These are phyloP conservation scores for Ceratobasidium sp. DNA, from an alignment of 1,284 basidiomycete species.

Conservation along the genomic window DNA sequence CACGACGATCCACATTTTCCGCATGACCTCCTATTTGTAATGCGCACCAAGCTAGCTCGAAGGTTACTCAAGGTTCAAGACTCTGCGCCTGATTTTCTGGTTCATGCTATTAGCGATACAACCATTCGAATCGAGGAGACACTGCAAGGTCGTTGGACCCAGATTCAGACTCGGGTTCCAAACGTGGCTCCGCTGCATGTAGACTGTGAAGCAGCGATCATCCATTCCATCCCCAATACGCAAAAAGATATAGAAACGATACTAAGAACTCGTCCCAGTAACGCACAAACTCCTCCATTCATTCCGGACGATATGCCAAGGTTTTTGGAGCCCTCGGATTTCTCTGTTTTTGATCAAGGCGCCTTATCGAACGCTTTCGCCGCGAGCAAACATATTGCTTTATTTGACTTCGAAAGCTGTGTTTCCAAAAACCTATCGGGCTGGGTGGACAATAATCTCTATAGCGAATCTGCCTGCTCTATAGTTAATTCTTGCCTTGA, in stretches of 20 bases:
- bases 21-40: constrained; percentile 57
- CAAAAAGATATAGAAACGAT: constrained; percentile 52
- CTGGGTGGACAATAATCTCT: neutral
- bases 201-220: constrained; percentile 55
- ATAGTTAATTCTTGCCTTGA: constrained; percentile 12
- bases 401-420: constrained; percentile 29
- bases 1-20: constrained; percentile 37
- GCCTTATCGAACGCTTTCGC: neutral
- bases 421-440: constrained; percentile 1
- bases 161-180: neutral
- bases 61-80: constrained; percentile 60
- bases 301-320: neutral
- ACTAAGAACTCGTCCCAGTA: neutral
- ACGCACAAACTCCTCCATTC: neutral
- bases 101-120: constrained; percentile 48
- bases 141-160: constrained; percentile 57
- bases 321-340: neutral
- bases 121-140: constrained; percentile 47
- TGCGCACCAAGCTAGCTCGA: constrained; percentile 58
- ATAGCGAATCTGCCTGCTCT: neutral
- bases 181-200: neutral
- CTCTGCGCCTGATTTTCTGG: constrained; percentile 49
- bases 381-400: constrained; percentile 3
- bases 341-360: neutral
- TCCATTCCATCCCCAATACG: constrained; percentile 55